Conservation (phyloP, 306 rosid genomes). For the Urtica urens region DNA sequence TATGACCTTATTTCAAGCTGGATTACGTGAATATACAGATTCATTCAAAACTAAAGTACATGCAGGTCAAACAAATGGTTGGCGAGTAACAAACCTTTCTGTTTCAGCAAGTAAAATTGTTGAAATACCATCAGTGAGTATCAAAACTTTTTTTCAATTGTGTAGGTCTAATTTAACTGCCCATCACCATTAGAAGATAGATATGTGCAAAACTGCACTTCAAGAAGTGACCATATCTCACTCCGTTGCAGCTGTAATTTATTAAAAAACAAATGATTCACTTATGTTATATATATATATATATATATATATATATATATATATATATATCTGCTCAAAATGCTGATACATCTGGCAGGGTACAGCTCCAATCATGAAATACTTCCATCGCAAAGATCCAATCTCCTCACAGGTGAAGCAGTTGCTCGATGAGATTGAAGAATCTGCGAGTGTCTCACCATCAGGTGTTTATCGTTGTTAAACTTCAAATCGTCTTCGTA, state of each 20-base stretch:
- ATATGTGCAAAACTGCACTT: too few relatives aligned
- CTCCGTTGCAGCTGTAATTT: too few relatives aligned
- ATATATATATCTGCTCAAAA: too few relatives aligned
- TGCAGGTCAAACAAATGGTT: slow-evolving; percentile 38
- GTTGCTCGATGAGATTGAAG: slow-evolving; percentile 25
- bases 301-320: too few relatives aligned
- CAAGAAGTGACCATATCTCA: too few relatives aligned
- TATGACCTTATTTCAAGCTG: slow-evolving; percentile 68
- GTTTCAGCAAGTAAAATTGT: slow-evolving; percentile 83
- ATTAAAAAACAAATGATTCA: too few relatives aligned
- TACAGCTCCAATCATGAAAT: slow-evolving; percentile 65
- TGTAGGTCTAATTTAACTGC: too few relatives aligned
- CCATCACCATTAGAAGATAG: too few relatives aligned
- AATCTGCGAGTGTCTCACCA: slow-evolving; percentile 40
- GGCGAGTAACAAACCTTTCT: slow-evolving; percentile 78
- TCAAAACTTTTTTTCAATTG: slow-evolving; percentile 9
- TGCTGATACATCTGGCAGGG: slow-evolving; percentile 35
- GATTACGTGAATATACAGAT: slow-evolving; percentile 62
- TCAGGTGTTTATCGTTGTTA: slow-evolving; percentile 45
- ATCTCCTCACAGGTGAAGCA: slow-evolving; percentile 32
- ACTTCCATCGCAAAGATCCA: slow-evolving; percentile 45
- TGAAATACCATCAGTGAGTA: slow-evolving; percentile 76
- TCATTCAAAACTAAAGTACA: slow-evolving; percentile 27
- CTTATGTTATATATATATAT: too few relatives aligned
- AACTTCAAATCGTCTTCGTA: too few relatives aligned